Evolutionary conservation across 2,329 filamentous ascomycete species (phyloP).

Genomic region (Blumeria graminis): DNA sequence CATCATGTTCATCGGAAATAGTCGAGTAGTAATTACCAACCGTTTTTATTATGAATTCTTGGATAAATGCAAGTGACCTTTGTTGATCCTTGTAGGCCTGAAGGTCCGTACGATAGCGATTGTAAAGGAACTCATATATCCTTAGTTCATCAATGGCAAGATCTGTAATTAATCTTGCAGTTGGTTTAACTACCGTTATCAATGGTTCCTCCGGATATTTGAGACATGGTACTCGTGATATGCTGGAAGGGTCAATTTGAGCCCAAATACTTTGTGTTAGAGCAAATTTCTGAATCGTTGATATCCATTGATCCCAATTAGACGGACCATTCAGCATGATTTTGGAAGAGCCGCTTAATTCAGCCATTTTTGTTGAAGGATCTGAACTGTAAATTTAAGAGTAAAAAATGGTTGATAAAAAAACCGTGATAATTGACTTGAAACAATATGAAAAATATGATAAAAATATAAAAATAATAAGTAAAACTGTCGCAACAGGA

Average conservation of each 20-base stretch:
- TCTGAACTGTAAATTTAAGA: background rate
- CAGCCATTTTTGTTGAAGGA: background rate
- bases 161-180: background rate
- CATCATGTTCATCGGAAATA: background rate
- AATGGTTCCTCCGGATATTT: background rate
- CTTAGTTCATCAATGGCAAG: background rate
- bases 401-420: background rate
- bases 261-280: background rate
- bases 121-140: background rate
- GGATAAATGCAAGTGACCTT: background rate
- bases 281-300: background rate
- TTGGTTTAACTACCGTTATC: background rate
- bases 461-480: background rate
- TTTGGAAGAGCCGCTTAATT: background rate
- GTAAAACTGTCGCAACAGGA: background rate
- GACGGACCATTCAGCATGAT: background rate
- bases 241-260: background rate
- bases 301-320: background rate
- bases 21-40: background rate
- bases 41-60: background rate
- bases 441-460: background rate
- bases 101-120: background rate
- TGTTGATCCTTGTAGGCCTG: background rate
- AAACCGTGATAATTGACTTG: background rate
- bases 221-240: background rate